Evolutionary conservation across 495 filamentous ascomycete genomes (phyloP).

Genomic region (Penicillium egyptiacum): DNA sequence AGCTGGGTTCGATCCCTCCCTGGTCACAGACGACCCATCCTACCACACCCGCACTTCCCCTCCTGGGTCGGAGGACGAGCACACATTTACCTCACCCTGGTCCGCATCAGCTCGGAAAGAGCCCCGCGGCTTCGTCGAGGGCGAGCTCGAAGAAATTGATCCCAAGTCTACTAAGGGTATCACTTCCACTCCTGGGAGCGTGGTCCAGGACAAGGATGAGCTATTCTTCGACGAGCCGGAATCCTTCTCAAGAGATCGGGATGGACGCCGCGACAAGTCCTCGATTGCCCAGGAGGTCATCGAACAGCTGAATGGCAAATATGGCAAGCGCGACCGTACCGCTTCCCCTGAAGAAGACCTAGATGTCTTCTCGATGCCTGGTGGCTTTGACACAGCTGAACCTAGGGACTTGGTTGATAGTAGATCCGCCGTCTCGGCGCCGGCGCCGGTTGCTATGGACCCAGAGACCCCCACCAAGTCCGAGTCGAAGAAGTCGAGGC

Average conservation of each 20-base stretch:
- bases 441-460: not conserved
- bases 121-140: constrained; percentile 37
- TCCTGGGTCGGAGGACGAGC: constrained; percentile 55
- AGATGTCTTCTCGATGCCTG: constrained; percentile 42
- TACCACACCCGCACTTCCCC: constrained; percentile 66
- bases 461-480: constrained; percentile 9
- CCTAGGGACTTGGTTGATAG: not conserved
- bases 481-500: constrained; percentile 10
- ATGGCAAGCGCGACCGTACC: constrained; percentile 7
- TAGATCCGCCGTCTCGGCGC: not conserved
- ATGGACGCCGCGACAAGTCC: constrained; percentile 9
- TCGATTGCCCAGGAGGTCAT: constrained; percentile 36
- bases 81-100: constrained; percentile 46
- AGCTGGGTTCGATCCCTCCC: constrained; percentile 68
- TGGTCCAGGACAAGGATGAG: constrained; percentile 19
- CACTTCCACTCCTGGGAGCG: constrained; percentile 4
- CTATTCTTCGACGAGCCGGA: constrained; percentile 28
- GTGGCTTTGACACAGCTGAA: constrained; percentile 38
- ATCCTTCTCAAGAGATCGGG: constrained; percentile 12
- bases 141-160: constrained; percentile 28
- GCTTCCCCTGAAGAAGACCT: constrained; percentile 20
- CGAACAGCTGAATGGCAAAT: constrained; percentile 29
- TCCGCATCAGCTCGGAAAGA: constrained; percentile 37
- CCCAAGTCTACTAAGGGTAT: constrained; percentile 18
- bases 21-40: constrained; percentile 63